These are phyloP conservation scores for Penicillium canariense DNA, from an alignment of 495 filamentous ascomycete genomes.

Conservation along the genomic window DNA sequence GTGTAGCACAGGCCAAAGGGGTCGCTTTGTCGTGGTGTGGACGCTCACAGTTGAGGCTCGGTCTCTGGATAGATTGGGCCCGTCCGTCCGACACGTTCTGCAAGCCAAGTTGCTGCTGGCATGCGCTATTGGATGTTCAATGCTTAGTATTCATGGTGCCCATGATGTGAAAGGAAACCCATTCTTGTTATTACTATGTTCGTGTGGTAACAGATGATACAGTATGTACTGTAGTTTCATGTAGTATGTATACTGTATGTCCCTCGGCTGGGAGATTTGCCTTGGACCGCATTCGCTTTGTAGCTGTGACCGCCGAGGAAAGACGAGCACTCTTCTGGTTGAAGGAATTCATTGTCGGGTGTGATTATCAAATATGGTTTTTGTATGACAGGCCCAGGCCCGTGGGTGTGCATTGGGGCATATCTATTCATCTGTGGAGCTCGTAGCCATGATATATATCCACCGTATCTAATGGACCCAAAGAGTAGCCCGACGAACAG, in stretches of 20 bases:
- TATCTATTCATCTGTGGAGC: not conserved
- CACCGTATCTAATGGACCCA: not conserved
- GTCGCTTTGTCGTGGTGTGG: not conserved
- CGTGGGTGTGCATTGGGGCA: not conserved
- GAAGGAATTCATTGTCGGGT: too few species aligned
- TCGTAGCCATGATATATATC: not conserved
- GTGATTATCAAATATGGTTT: not conserved
- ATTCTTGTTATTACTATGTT: too few species aligned
- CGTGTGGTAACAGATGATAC: too few species aligned
- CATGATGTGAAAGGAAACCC: not conserved
- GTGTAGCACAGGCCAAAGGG: not conserved
- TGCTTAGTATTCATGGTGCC: not conserved
- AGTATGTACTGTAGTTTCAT: too few species aligned
- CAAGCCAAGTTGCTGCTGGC: too few species aligned
- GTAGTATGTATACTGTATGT: too few species aligned
- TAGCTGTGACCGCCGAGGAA: too few species aligned
- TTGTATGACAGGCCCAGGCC: not conserved
- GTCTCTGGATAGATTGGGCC: not conserved
- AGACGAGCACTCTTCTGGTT: too few species aligned
- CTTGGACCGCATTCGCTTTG: too few species aligned
- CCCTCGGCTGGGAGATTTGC: too few species aligned
- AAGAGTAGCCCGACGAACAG: too few species aligned
- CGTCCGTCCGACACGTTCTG: not conserved
- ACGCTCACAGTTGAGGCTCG: constrained; percentile 4
- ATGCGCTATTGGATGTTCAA: not conserved